Percentiles rank a stretch among this genome's conserved stretches.
Conservation (phyloP, 176 grass and related monocot genomes). For the Leersia perrieri region DNA sequence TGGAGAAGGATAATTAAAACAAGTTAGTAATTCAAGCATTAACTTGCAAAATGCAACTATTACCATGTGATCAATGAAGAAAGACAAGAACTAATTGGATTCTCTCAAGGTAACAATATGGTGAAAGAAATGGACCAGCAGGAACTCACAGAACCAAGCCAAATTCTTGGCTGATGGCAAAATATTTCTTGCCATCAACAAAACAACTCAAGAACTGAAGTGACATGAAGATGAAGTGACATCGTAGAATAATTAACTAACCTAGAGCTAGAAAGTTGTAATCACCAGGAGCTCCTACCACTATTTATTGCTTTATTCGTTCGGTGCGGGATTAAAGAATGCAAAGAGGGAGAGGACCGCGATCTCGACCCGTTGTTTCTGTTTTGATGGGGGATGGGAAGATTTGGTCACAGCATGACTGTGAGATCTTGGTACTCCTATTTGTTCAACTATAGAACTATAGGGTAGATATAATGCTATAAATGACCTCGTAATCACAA, state of each 20-base stretch:
- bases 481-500: not conserved
- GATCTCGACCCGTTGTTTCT: too few relatives aligned
- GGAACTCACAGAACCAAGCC: not conserved
- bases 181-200: not conserved
- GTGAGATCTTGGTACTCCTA: too few relatives aligned
- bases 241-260: not conserved
- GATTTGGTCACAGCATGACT: too few relatives aligned
- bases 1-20: not conserved
- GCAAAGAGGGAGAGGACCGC: too few relatives aligned
- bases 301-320: not conserved
- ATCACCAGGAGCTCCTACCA: not conserved
- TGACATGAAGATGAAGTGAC: too few relatives aligned
- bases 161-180: not conserved
- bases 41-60: not conserved
- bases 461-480: not conserved
- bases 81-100: not conserved
- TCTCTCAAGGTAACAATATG: not conserved
- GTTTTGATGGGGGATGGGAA: too few relatives aligned
- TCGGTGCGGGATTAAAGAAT: too few relatives aligned
- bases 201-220: not conserved
- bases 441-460: too few relatives aligned
- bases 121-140: not conserved
- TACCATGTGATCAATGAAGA: not conserved
- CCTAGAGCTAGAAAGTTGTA: not conserved
- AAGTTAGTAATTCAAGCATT: not conserved